Conservation (phyloP, 352 stramenopile species). For the Globisporangium uncinulatum region DNA sequence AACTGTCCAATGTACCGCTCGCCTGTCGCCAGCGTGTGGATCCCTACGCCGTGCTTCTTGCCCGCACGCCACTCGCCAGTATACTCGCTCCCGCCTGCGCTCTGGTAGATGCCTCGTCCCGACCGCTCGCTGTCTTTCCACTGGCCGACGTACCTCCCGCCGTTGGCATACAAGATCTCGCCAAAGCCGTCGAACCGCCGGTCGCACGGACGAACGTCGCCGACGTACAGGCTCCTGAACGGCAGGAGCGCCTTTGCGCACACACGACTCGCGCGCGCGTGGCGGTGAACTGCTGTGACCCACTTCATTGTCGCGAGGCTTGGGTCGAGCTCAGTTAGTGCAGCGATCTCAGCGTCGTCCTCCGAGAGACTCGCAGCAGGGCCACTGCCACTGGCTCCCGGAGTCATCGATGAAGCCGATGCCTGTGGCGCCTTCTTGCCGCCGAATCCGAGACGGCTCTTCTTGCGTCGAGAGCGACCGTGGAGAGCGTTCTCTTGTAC, state of each 20-base stretch:
- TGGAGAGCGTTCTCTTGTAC: conserved; percentile 23
- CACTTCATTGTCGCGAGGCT: conserved; percentile 36
- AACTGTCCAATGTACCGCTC: conserved; percentile 88
- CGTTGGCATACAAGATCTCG: conserved; percentile 78
- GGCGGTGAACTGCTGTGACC: conserved; percentile 44
- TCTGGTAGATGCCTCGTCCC: conserved; percentile 63
- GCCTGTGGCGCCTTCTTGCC: background rate
- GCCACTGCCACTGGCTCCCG: background rate
- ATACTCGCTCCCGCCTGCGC: conserved; percentile 49
- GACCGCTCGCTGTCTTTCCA: conserved; percentile 70
- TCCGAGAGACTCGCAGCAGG: conserved; percentile 2
- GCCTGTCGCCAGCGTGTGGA: conserved; percentile 67
- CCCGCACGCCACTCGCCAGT: conserved; percentile 70
- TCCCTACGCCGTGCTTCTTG: conserved; percentile 73
- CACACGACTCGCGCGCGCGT: conserved; percentile 19
- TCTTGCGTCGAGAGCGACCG: conserved; percentile 20
- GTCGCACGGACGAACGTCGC: conserved; percentile 44
- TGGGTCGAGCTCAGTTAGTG: conserved; percentile 20
- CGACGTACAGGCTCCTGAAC: conserved; percentile 69
- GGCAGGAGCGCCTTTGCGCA: conserved; percentile 67
- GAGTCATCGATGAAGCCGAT: background rate
- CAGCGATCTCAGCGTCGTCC: conserved; percentile 12
- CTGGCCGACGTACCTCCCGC: conserved; percentile 79
- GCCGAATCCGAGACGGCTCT: conserved; percentile 33
- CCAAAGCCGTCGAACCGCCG: conserved; percentile 74